These are phyloP conservation scores for Epichloe bromicola DNA, from an alignment of 2,329 filamentous ascomycete species.

Conservation along the genomic window DNA sequence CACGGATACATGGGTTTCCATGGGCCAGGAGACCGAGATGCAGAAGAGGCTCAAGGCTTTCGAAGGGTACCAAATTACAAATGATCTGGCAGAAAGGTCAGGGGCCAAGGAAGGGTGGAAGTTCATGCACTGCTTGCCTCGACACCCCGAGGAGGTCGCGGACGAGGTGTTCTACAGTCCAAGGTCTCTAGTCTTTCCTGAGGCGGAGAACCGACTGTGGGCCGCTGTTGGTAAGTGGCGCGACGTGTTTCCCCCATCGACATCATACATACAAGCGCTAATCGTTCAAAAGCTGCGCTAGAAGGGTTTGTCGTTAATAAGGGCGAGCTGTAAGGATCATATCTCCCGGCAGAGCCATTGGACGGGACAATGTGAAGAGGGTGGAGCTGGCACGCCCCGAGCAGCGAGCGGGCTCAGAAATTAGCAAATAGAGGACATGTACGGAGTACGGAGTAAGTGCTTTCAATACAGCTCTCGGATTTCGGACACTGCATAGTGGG, in stretches of 20 bases:
- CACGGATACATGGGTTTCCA: constrained; percentile 96
- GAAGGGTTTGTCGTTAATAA: constrained; percentile 93
- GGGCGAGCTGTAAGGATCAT: constrained; percentile 47
- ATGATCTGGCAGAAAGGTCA: constrained; percentile 67
- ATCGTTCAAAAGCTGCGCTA: constrained; percentile 43
- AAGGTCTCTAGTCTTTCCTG: constrained; percentile 77
- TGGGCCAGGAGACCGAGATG: constrained; percentile 88
- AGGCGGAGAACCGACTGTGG: constrained; percentile 92
- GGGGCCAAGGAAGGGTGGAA: constrained; percentile 85
- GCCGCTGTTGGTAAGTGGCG: constrained; percentile 57
- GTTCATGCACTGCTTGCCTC: constrained; percentile 96
- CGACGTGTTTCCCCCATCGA: background rate
- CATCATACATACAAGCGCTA: background rate
- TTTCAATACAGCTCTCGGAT: too few relatives aligned
- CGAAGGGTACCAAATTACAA: constrained; percentile 79
- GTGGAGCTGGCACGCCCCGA: too few relatives aligned
- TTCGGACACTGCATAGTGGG: too few relatives aligned
- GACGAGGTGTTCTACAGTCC: constrained; percentile 90
- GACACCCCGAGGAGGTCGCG: constrained; percentile 82
- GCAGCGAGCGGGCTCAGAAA: too few relatives aligned
- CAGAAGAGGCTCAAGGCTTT: constrained; percentile 69
- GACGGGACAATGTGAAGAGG: too few relatives aligned
- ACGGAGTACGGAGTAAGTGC: background rate
- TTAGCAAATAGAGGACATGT: too few relatives aligned
- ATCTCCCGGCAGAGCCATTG: background rate